phyloP scores from a whole-genome alignment of 75 land plant genomes.

The Pinus albicaulis region DNA sequence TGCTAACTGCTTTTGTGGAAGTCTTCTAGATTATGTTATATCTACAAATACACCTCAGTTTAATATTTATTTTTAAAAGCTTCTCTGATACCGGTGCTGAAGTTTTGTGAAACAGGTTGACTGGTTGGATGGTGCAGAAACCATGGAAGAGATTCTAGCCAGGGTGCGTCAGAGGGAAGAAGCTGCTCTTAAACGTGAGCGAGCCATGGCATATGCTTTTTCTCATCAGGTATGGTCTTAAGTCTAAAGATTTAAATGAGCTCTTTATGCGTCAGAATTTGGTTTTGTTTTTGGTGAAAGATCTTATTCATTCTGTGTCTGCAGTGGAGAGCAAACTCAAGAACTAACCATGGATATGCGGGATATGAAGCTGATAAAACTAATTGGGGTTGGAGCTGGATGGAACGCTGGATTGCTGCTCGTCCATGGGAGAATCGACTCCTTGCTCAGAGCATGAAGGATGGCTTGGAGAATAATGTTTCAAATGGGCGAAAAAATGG shows the following conservation, averaged over 20 bases:
- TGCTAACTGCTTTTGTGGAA: background rate
- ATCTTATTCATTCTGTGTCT: constrained; percentile 6
- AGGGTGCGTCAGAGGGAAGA: constrained; percentile 84
- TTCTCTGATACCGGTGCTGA: background rate
- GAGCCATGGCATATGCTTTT: constrained; percentile 91
- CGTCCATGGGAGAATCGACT: constrained; percentile 84
- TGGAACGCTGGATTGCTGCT: constrained; percentile 85
- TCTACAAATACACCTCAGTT: background rate
- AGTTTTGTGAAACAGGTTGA: constrained; percentile 53
- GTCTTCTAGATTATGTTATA: background rate
- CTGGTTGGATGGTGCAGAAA: constrained; percentile 73
- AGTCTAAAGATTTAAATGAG: constrained; percentile 8
- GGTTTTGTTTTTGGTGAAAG: constrained; percentile 2
- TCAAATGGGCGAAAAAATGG: constrained; percentile 5
- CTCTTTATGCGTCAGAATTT: background rate
- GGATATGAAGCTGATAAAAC: constrained; percentile 42
- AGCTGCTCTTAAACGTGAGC: constrained; percentile 83
- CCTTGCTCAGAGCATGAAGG: constrained; percentile 5
- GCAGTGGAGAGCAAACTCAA: constrained; percentile 81
- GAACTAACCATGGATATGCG: constrained; percentile 20
- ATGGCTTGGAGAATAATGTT: background rate
- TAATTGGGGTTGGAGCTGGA: constrained; percentile 98
- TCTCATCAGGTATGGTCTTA: constrained; percentile 63
- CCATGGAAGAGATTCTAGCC: constrained; percentile 66
- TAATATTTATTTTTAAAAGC: background rate